phyloP scores from a whole-genome alignment of 257 asterid species.

The Voacanga thouarsii region DNA sequence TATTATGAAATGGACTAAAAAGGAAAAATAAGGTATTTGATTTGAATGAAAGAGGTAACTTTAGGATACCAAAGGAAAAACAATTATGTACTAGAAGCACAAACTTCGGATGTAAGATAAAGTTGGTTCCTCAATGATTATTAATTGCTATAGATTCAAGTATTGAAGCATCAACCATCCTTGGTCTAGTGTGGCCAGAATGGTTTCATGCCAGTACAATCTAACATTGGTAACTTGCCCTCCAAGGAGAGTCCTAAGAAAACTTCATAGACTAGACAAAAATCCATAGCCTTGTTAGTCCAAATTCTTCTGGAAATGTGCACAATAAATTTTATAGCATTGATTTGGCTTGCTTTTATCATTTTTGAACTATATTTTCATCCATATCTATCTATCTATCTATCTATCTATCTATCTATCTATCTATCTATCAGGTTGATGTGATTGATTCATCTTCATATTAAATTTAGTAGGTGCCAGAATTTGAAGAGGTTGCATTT shows the following conservation, averaged over 20 bases:
- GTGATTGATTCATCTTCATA: not conserved
- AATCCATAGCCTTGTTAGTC: not conserved
- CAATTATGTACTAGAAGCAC: too few relatives aligned
- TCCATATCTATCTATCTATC: too few relatives aligned
- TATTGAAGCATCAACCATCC: not conserved
- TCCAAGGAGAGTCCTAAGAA: not conserved
- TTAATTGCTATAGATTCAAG: not conserved
- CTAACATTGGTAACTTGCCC: not conserved
- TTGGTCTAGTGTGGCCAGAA: not conserved
- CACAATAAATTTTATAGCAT: not conserved
- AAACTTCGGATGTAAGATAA: not conserved
- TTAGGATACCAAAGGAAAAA: too few relatives aligned
- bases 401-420: not conserved
- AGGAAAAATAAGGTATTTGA: too few relatives aligned
- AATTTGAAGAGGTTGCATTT: constrained; percentile 96
- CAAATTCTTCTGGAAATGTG: not conserved
- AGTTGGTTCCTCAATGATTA: not conserved
- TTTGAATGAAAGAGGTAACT: too few relatives aligned
- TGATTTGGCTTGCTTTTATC: not conserved
- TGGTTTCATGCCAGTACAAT: not conserved
- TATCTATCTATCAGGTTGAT: not conserved
- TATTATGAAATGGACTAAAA: too few relatives aligned
- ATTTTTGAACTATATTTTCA: not conserved
- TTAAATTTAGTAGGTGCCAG: constrained; percentile 63
- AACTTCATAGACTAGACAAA: not conserved